These are phyloP conservation scores for Parvularia atlantis DNA, from an alignment of 78 protist species.

Conservation along the genomic window DNA sequence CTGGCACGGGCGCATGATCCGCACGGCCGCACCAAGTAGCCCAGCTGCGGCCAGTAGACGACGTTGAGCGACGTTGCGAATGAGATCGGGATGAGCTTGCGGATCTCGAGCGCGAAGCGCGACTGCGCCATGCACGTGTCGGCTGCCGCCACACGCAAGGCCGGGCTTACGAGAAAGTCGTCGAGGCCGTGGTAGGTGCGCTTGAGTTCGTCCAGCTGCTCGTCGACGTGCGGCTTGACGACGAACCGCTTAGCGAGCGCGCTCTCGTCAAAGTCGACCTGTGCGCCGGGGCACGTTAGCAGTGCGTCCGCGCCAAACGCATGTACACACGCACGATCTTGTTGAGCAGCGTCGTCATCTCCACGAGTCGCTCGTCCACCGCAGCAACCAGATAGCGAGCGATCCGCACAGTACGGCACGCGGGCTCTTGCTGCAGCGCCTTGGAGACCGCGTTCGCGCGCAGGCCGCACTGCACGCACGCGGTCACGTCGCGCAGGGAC, in stretches of 20 bases:
- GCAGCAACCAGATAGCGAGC: not conserved
- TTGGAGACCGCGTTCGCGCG: not conserved
- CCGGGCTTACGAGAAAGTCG: not conserved
- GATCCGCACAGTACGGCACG: not conserved
- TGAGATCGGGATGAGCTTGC: not conserved
- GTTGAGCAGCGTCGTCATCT: no score
- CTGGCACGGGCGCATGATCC: constrained; percentile 1
- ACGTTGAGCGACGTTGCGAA: not conserved
- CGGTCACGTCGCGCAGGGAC: not conserved
- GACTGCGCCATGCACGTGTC: not conserved
- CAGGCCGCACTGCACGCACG: not conserved
- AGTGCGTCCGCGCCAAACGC: not conserved
- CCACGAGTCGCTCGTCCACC: no score
- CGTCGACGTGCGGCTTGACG: not conserved
- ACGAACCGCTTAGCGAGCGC: not conserved
- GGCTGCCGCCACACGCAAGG: not conserved
- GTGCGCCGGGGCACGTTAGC: not conserved
- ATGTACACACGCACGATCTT: no score
- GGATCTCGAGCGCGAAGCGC: not conserved
- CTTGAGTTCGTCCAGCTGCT: not conserved
- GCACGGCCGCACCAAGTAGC: constrained; percentile 34
- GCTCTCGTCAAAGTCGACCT: not conserved
- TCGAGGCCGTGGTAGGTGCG: not conserved
- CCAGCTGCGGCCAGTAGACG: constrained; percentile 43
- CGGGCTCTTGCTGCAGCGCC: not conserved